Evolutionary conservation across 768 basidiomycete genomes (phyloP), one percentile per base, ranked within the genome.

Genomic region (Termitomyces bulborhizus): DNA sequence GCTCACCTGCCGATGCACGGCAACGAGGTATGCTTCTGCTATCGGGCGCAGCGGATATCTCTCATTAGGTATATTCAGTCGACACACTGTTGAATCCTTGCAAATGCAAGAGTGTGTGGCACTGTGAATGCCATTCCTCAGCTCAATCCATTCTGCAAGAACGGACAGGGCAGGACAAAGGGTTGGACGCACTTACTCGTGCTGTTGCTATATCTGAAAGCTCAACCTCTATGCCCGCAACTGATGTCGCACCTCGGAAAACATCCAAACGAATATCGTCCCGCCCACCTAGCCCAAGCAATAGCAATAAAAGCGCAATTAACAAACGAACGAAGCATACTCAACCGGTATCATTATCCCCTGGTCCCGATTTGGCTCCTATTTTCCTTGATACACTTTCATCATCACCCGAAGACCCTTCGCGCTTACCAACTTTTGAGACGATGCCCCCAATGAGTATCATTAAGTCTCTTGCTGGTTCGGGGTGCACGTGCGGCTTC

Each of bases 401-500:
- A 42, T 50, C 66, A 39, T 55, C 66, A 57, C 9, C 50, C 12
- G 57, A 64, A 9, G 26, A 37, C 31, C 56, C 57, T 12, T 51
- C 62, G 12, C 48, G 68, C 26, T 64, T 74, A 26, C 81, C 81
- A 16, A 66, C 72, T 15, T 88, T 84, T 58, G 73, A 76, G 24
- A 66, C 69, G 13, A 84, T 89, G 68, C 84, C 85, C 13, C 77
- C 86, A 1, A 77, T 86, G 63, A 81, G 77, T 61, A 70, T 74
- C 42, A 76, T 85, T 43, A 71, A 73, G 21, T 83, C 84, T 4
- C 66, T 85, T 12, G 84, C 85, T 1, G 84, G 81, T 13, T 78
- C 86, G 2, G 86, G 84, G 2, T 90, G 88, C 64, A 86, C 83
- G 7, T 90, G 88, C 63, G 87, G 87, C 31, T 66, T 81, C 42